Evolutionary conservation across 768 basidiomycete species (phyloP), one percentile per base, ranked within the genome.

Genomic region (Suillus cothurnatus): DNA sequence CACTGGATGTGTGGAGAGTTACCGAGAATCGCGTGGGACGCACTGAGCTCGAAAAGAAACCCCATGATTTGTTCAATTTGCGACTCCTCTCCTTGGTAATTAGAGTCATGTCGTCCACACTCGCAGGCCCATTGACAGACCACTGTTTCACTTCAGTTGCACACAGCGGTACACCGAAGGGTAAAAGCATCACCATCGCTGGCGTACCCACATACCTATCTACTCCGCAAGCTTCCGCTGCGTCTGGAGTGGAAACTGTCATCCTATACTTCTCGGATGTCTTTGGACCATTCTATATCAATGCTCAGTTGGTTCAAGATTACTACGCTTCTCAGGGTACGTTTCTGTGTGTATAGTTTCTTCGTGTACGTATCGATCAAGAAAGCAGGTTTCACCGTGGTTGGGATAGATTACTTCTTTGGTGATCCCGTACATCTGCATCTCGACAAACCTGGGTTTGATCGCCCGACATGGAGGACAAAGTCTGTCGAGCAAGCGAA

Each of bases 401-500:
- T 89, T 6, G 87, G 86, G 2, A 73, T 84, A 49, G 89, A 90
- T 66, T 89, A 88, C 73, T 88, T 90, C 74, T 81, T 87, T 59
- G 86, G 88, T 8, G 85, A 88, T 61, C 78, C 83, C 14, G 69
- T 89, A 1, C 69, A 81, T n/a, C 62, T 69, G 1, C 80, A 84
- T 66, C 71, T 75, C 26, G 72, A 76, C 3, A 77, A 81, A 43
- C 74, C 78, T 14, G 72, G 57, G 21, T 81, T 80, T 55, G 76
- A 82, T 63, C 76, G 78, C 38, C 45, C 64, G 1, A 76, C 76
- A 0, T 90, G 87, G 86, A 73, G 81, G 23, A 67, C 64, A 1
- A 79, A 77, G 55, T 69, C 70, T 14, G 72, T 72, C 36, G 68
- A 74, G 31, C 74, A 76, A 15, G 83, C 87, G 0, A 70, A 61